These are phyloP conservation scores for Henckelia pumila DNA, from an alignment of 257 asterid genomes.

Conservation along the genomic window DNA sequence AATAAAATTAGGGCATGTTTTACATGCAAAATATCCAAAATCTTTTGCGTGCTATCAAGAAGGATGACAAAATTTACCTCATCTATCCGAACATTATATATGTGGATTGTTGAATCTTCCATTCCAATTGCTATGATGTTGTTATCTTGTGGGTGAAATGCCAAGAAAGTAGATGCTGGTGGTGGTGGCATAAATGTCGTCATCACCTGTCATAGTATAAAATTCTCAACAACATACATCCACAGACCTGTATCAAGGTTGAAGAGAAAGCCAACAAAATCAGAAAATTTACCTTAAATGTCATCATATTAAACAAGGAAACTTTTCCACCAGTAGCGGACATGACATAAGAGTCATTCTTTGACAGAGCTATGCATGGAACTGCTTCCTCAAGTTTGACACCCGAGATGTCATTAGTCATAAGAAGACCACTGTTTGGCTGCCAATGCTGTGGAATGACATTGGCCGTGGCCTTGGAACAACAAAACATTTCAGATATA, in stretches of 20 bases:
- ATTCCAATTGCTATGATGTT: slow-evolving; percentile 92
- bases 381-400: slow-evolving; percentile 47
- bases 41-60: slow-evolving; percentile 6
- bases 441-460: slow-evolving; percentile 51
- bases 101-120: slow-evolving; percentile 98
- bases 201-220: slow-evolving; percentile 56
- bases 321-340: slow-evolving; percentile 56
- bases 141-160: slow-evolving; percentile 96
- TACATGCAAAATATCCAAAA: background rate
- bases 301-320: slow-evolving; percentile 52
- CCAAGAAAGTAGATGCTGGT: slow-evolving; percentile 88
- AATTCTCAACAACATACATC: slow-evolving; percentile 19
- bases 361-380: slow-evolving; percentile 54
- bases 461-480: slow-evolving; percentile 54
- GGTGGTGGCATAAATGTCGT: slow-evolving; percentile 99
- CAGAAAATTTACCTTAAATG: slow-evolving; percentile 39
- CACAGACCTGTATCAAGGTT: background rate
- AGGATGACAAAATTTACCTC: slow-evolving; percentile 50
- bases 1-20: slow-evolving; percentile 10
- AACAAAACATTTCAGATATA: slow-evolving; percentile 32
- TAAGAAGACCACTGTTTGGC: slow-evolving; percentile 49
- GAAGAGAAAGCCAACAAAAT: background rate
- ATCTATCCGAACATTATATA: slow-evolving; percentile 86
- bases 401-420: slow-evolving; percentile 46
- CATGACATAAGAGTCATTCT: slow-evolving; percentile 56